Evolutionary conservation across 2,329 filamentous ascomycete genomes (phyloP).

Genomic region (Myrmaecium sp.): DNA sequence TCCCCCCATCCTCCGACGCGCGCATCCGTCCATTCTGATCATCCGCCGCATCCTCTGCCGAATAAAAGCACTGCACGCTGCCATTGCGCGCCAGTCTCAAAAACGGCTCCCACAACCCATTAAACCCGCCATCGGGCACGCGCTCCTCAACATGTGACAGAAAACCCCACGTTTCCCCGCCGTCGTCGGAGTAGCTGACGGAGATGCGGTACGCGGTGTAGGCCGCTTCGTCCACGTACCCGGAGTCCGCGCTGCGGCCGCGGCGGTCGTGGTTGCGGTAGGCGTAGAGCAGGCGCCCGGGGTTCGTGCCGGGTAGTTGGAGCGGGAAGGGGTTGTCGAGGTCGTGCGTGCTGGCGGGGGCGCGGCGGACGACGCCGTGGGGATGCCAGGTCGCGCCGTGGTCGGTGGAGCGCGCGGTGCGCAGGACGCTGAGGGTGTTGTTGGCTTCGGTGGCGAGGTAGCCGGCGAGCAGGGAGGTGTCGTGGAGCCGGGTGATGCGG

Average conservation of each 20-base stretch:
- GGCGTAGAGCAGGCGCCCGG: conserved; percentile 14
- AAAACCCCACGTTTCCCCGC: conserved; percentile 22
- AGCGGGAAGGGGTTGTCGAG: conserved; percentile 17
- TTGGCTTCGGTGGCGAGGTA: conserved; percentile 10
- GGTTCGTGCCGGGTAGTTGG: conserved; percentile 15
- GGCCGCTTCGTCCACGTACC: too few species aligned
- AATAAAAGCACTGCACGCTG: conserved; percentile 28
- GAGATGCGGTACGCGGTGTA: conserved; percentile 25
- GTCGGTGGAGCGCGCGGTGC: conserved; percentile 7
- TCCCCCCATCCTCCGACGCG: conserved; percentile 23
- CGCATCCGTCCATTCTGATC: conserved; percentile 29
- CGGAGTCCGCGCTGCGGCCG: conserved; percentile 2
- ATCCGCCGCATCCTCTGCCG: conserved; percentile 19
- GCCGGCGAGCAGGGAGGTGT: conserved; percentile 14
- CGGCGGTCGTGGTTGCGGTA: conserved; percentile 19
- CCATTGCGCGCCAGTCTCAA: conserved; percentile 22
- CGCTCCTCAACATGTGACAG: too few species aligned
- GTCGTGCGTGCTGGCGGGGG: conserved; percentile 9
- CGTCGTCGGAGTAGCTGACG: conserved; percentile 25
- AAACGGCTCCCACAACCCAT: conserved; percentile 32
- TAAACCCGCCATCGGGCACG: conserved; percentile 10
- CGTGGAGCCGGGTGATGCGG: conserved; percentile 13
- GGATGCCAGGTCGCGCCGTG: conserved; percentile 8
- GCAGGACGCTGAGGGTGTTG: conserved; percentile 10
- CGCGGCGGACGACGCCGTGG: conserved; percentile 8